Base-by-base conservation (phyloP, 2,329 filamentous ascomycete species). In the Microdochium bolleyi region DNA sequence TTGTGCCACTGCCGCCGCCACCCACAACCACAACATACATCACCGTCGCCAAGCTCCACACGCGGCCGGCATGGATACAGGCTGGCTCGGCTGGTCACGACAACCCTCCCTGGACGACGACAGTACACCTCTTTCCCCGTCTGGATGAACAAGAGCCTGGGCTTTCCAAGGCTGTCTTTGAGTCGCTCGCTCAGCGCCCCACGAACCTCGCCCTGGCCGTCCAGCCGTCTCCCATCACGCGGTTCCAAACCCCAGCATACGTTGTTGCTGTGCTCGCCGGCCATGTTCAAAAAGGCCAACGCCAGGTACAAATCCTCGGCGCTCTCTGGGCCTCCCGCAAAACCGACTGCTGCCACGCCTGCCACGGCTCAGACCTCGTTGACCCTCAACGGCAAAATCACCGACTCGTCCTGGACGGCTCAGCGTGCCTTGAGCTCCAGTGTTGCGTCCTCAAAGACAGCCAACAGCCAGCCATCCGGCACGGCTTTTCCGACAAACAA, bases 401-500 rank as follows among this genome's bases (percentile, higher is more conserved):
- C 75, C 52, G 73, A 79, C 49, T 74, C 76, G 52, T 69, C 80
- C 58, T 76, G 73, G 55, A 78, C 73, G 58, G 63, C 66, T 21
- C 66, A 72, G 30, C 67, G 66, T 38, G 67, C 68, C 50, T 62
- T 65, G 30, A 60, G 66, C 56, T 59, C 65, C 38, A 59, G 65
- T 60, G 61, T 65, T 55, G 65, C 63, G 59, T 75, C 64, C 67
- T 70, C 63, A 71, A 75, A 66, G 68, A 70, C 59, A 60, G 57
- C 53, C 52, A 56, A 61, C 9, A 65, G 63, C 55, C 55, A 56
- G 3, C 65, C 51, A 52, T 64, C 24, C 59, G 64, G 22, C 60
- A 61, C 19, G 54, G 52, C 13, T 27, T 55, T 5, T 50, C 24
- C 19, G 37, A 49, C 11, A 57, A 30, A 44, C 52, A 48, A 51